Conservation (phyloP, 106 monocot species). For the Allium cepa region DNA sequence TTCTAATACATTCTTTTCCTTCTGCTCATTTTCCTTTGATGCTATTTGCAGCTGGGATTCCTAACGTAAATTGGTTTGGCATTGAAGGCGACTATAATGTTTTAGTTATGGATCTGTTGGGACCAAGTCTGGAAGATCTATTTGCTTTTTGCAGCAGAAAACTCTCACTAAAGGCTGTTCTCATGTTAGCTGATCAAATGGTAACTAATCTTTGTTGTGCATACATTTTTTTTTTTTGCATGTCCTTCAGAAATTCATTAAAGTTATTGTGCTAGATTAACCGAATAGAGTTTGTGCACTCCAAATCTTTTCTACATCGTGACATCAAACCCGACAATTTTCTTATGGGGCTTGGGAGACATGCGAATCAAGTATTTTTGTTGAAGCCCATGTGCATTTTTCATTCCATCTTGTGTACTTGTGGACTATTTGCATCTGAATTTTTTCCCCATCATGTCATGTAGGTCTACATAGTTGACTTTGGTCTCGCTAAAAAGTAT, state of each 20-base stretch:
- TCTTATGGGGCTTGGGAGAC: constrained; percentile 69
- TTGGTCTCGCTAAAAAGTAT: constrained; percentile 72
- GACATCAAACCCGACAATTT: constrained; percentile 80
- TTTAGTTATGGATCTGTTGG: constrained; percentile 48
- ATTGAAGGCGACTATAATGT: constrained; percentile 49
- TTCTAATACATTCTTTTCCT: background rate
- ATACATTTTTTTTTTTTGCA: background rate
- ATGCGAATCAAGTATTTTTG: constrained; percentile 51
- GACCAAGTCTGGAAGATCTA: constrained; percentile 57
- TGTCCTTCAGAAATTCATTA: background rate
- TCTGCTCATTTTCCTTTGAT: background rate
- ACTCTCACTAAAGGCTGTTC: constrained; percentile 44
- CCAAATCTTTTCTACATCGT: constrained; percentile 61
- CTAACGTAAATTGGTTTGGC: constrained; percentile 45
- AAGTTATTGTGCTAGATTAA: constrained; percentile 10
- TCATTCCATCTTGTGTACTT: too few species aligned
- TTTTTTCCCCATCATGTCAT: too few species aligned
- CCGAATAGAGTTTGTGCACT: constrained; percentile 59
- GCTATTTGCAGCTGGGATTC: constrained; percentile 37
- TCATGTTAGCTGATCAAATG: constrained; percentile 58
- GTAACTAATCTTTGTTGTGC: constrained; percentile 5
- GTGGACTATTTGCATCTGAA: too few species aligned
- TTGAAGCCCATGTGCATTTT: background rate
- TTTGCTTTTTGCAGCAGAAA: constrained; percentile 39
- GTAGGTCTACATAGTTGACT: constrained; percentile 67